Percentiles rank a stretch among this genome's conserved stretches.
Conservation (phyloP, 305 asterid genomes). For the Fraxinus floribunda region DNA sequence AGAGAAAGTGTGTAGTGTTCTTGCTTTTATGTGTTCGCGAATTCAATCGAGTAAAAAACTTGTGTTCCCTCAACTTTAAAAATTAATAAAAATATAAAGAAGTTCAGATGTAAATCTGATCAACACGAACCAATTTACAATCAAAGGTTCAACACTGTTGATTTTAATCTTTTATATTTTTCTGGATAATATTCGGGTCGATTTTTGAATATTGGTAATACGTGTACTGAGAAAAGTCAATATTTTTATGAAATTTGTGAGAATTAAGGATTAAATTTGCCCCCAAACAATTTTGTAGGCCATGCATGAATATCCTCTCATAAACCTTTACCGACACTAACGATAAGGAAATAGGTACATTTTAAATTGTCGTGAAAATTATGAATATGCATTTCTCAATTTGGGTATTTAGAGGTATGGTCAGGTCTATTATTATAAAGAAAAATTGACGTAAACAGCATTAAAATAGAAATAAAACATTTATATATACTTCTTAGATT, state of each 20-base stretch:
- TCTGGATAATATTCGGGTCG: neutral
- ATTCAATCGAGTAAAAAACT: neutral
- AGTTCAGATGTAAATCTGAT: neutral
- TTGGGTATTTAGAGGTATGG: neutral
- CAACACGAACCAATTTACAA: neutral
- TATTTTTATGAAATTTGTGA: neutral
- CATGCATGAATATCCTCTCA: neutral
- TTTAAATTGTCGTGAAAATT: neutral
- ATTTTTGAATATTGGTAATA: neutral
- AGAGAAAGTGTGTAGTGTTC: too few relatives aligned
- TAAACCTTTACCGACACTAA: too few relatives aligned
- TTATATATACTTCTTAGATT: neutral
- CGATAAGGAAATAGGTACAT: neutral
- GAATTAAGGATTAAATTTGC: neutral
- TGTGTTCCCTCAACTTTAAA: neutral
- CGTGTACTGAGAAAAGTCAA: neutral
- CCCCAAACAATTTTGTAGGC: neutral
- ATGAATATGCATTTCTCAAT: neutral
- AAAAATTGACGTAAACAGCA: neutral
- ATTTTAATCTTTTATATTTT: too few relatives aligned
- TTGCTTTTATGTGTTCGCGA: neutral
- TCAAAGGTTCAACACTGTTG: neutral
- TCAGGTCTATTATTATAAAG: neutral
- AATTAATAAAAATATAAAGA: too few relatives aligned
- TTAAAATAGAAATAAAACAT: neutral